A percentile compares a stretch with the other conserved stretches of the same genome.
Evolutionary conservation across 1,284 basidiomycete genomes (phyloP).

Genomic region (Hemileia vastatrix): DNA sequence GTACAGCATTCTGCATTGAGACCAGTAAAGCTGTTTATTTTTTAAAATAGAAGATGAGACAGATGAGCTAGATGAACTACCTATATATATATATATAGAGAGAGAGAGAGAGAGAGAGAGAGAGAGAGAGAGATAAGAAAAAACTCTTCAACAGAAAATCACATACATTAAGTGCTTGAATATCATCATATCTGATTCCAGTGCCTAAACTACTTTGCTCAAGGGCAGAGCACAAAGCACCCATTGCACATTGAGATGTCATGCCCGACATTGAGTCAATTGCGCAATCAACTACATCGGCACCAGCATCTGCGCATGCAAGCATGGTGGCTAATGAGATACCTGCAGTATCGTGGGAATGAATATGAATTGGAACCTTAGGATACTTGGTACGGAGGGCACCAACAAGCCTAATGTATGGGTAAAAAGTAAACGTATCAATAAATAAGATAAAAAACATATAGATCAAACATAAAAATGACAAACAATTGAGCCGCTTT

Average conservation of each 20-base stretch:
- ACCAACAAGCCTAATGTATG: slow-evolving; percentile 62
- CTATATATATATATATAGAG: too few relatives aligned
- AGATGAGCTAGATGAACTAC: too few relatives aligned
- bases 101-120: not conserved
- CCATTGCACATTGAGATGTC: slow-evolving; percentile 98
- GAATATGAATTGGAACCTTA: slow-evolving; percentile 96
- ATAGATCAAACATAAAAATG: slow-evolving; percentile 14
- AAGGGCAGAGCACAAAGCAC: slow-evolving; percentile 82
- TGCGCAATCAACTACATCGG: slow-evolving; percentile 95
- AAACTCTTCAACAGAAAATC: not conserved
- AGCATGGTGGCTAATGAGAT: slow-evolving; percentile 96
- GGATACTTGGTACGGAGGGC: slow-evolving; percentile 93
- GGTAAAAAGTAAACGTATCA: slow-evolving; percentile 8
- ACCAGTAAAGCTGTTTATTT: slow-evolving; percentile 75
- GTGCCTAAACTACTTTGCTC: slow-evolving; percentile 93
- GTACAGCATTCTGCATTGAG: slow-evolving; percentile 90
- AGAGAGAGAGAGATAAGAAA: not conserved
- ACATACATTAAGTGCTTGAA: slow-evolving; percentile 75
- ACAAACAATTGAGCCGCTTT: slow-evolving; percentile 74
- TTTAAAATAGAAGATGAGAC: too few relatives aligned
- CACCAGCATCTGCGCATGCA: slow-evolving; percentile 86
- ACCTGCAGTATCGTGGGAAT: slow-evolving; percentile 99
- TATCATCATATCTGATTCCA: slow-evolving; percentile 93
- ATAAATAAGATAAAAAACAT: slow-evolving; percentile 5
- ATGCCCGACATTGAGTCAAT: slow-evolving; percentile 99